Evolutionary conservation across 2,329 filamentous ascomycete genomes (phyloP).

Genomic region (Stemphylium vesicarium): DNA sequence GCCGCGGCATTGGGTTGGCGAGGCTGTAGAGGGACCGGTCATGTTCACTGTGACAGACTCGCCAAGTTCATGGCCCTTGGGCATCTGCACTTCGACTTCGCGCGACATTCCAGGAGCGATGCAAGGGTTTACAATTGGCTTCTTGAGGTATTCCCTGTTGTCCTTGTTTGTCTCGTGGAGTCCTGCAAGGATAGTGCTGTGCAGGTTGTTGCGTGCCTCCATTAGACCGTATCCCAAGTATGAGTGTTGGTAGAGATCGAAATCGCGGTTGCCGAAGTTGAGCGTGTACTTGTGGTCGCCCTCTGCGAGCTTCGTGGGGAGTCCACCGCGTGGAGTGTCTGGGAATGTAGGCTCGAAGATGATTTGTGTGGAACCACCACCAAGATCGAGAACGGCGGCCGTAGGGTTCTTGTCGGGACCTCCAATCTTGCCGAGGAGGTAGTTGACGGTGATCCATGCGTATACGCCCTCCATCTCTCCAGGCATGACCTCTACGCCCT

Average conservation of each 20-base stretch:
- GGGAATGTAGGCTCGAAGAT: constrained; percentile 97
- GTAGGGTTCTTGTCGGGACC: constrained; percentile 88
- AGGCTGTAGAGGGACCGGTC: constrained; percentile 77
- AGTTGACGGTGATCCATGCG: constrained; percentile 99
- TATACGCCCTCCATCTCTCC: constrained; percentile 97
- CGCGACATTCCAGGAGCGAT: constrained; percentile 80
- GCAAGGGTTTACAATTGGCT: constrained; percentile 82
- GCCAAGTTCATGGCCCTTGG: constrained; percentile 69
- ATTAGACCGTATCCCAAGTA: constrained; percentile 97
- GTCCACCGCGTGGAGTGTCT: constrained; percentile 71
- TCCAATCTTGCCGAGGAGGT: constrained; percentile 96
- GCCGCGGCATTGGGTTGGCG: constrained; percentile 85
- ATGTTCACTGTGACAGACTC: constrained; percentile 76
- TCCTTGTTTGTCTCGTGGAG: constrained; percentile 67
- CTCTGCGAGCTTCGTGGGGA: constrained; percentile 82
- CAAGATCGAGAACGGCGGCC: constrained; percentile 93
- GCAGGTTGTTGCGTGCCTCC: constrained; percentile 87
- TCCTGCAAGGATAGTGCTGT: constrained; percentile 75
- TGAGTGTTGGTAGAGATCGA: constrained; percentile 96
- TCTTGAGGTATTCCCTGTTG: constrained; percentile 68
- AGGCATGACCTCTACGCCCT: constrained; percentile 96
- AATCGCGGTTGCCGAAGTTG: constrained; percentile 86
- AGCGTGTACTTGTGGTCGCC: constrained; percentile 97
- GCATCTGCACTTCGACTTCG: constrained; percentile 74
- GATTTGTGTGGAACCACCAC: constrained; percentile 96